Percentiles rank a stretch among this genome's conserved stretches.
Evolutionary conservation across 2,329 filamentous ascomycete genomes (phyloP).

Genomic region (Sporothrix brunneoviolacea): DNA sequence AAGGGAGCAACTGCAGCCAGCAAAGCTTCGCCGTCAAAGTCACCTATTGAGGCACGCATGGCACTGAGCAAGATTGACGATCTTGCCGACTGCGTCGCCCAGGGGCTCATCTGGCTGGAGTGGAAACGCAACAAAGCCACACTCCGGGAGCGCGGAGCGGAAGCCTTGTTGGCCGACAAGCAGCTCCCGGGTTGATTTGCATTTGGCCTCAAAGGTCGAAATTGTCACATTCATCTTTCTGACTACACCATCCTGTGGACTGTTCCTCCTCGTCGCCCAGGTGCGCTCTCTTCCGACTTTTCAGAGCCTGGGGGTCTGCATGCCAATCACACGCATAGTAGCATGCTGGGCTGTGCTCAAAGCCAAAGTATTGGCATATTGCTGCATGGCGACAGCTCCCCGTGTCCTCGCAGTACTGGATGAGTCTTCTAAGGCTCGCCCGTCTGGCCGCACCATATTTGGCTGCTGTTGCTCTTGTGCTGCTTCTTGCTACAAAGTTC

Average conservation of each 20-base stretch:
- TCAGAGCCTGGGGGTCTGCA: conserved; percentile 57
- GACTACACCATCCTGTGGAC: neutral
- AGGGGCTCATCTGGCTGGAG: conserved; percentile 68
- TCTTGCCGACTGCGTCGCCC: conserved; percentile 70
- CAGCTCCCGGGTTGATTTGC: neutral
- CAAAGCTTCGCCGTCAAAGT: neutral
- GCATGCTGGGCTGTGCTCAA: conserved; percentile 50
- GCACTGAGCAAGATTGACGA: conserved; percentile 64
- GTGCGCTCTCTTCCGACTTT: conserved; percentile 48
- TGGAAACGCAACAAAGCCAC: conserved; percentile 59
- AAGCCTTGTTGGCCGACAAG: conserved; percentile 15
- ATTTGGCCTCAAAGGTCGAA: neutral
- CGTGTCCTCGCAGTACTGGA: conserved; percentile 75
- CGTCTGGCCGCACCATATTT: conserved; percentile 37
- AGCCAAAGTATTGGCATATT: conserved; percentile 74
- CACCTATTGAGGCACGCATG: conserved; percentile 10
- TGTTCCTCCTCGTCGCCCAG: conserved; percentile 54
- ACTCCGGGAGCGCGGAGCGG: conserved; percentile 26
- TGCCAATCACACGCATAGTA: conserved; percentile 75
- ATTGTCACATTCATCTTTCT: neutral
- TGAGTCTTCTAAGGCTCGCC: conserved; percentile 61
- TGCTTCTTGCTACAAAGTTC: conserved; percentile 35
- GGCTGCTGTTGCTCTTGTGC: conserved; percentile 37
- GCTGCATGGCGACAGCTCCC: conserved; percentile 65
- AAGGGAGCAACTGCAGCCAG: neutral